phyloP scores from a whole-genome alignment of 768 basidiomycete species.

The Boletellus emodensis region DNA sequence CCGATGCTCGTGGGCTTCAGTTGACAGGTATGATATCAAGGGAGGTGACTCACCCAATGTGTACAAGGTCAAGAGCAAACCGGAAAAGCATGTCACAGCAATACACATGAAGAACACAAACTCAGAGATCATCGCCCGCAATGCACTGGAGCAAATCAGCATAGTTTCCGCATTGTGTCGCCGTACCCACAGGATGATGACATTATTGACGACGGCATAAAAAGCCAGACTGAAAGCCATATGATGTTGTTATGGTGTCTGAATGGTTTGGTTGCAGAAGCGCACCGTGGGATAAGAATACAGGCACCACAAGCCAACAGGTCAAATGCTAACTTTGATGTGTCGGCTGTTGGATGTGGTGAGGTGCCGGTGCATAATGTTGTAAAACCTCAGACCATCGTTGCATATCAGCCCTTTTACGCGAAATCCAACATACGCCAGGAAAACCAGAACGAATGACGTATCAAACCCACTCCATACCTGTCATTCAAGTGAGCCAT shows the following conservation, averaged over 20 bases:
- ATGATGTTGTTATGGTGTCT: not conserved
- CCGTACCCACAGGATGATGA: constrained; percentile 64
- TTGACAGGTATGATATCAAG: constrained; percentile 17
- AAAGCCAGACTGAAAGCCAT: constrained; percentile 57
- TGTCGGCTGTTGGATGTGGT: constrained; percentile 30
- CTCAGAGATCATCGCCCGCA: constrained; percentile 79
- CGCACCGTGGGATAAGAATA: constrained; percentile 76
- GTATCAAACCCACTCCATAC: constrained; percentile 92
- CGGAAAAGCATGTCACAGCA: constrained; percentile 78
- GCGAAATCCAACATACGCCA: constrained; percentile 63
- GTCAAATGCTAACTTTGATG: constrained; percentile 70
- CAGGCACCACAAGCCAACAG: constrained; percentile 81
- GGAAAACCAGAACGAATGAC: constrained; percentile 64
- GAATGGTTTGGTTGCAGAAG: not conserved
- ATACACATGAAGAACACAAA: constrained; percentile 78
- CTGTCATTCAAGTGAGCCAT: constrained; percentile 34
- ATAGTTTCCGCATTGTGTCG: not conserved
- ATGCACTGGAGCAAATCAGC: constrained; percentile 45
- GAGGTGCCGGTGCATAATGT: not conserved
- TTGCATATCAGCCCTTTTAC: constrained; percentile 53
- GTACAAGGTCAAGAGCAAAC: constrained; percentile 56
- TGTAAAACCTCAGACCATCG: constrained; percentile 42
- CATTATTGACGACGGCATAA: constrained; percentile 74
- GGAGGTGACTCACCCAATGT: constrained; percentile 38
- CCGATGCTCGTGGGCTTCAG: constrained; percentile 28